A percentile compares a stretch with the other conserved stretches of the same genome.
phyloP scores from a whole-genome alignment of 106 monocot genomes.

The Dendrobium chrysotoxum region DNA sequence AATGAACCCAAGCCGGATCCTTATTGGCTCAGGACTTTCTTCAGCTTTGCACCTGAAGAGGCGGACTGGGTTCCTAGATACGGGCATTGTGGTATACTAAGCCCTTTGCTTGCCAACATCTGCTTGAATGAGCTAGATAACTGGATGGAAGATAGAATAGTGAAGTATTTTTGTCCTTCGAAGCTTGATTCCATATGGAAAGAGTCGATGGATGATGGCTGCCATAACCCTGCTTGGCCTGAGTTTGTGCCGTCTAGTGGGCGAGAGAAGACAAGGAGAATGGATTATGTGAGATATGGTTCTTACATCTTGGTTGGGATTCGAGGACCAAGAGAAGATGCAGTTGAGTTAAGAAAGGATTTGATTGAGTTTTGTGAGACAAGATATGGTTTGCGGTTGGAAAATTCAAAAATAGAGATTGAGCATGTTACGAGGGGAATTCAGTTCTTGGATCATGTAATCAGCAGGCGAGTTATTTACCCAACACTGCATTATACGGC shows the following conservation, averaged over 20 bases:
- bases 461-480: constrained; percentile 62
- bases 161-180: constrained; percentile 54
- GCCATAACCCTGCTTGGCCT: constrained; percentile 92
- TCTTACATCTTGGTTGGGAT: constrained; percentile 77
- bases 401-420: constrained; percentile 68
- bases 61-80: constrained; percentile 46
- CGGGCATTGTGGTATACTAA: constrained; percentile 82
- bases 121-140: constrained; percentile 71
- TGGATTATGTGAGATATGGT: constrained; percentile 84
- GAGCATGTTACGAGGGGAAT: constrained; percentile 93
- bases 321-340: constrained; percentile 87
- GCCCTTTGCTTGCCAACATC: constrained; percentile 72
- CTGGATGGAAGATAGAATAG: constrained; percentile 76
- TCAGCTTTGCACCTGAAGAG: constrained; percentile 64
- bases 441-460: constrained; percentile 88
- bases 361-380: constrained; percentile 72
- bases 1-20: constrained; percentile 94
- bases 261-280: constrained; percentile 64
- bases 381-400: constrained; percentile 48
- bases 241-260: constrained; percentile 86
- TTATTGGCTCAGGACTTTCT: constrained; percentile 89
- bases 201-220: constrained; percentile 60
- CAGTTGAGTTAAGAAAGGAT: constrained; percentile 49
- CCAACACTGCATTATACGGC: constrained; percentile 83
- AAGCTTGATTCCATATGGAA: constrained; percentile 87